phyloP scores from a whole-genome alignment of 2,329 filamentous ascomycete species.

The Dactylellina leptospora region DNA sequence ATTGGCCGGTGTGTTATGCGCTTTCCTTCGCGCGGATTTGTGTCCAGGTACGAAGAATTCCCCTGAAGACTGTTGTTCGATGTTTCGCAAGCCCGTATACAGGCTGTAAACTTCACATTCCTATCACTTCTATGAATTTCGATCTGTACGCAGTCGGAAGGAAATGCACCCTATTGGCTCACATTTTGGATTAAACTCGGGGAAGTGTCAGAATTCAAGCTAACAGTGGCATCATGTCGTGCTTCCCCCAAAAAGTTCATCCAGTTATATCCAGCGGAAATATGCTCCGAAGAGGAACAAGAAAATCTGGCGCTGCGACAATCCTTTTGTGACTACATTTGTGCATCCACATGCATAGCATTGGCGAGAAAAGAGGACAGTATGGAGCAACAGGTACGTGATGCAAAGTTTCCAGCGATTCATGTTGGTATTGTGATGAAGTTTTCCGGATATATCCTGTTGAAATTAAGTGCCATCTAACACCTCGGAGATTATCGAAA shows the following conservation, averaged over 20 bases:
- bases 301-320: slow-evolving; percentile 41
- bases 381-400: slow-evolving; percentile 60
- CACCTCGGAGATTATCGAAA: no score
- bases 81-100: no score
- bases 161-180: slow-evolving; percentile 49
- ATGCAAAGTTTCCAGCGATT: no score
- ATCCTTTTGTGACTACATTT: slow-evolving; percentile 52
- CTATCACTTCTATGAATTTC: slow-evolving; percentile 65
- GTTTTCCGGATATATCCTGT: no score
- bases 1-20: slow-evolving; percentile 67
- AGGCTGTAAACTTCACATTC: no score
- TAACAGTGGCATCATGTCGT: slow-evolving; percentile 71
- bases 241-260: slow-evolving; percentile 67
- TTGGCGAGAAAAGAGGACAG: slow-evolving; percentile 64
- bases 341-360: slow-evolving; percentile 62
- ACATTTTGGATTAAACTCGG: background rate
- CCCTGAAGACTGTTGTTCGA: no score
- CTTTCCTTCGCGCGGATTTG: slow-evolving; percentile 68
- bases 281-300: slow-evolving; percentile 39
- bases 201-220: slow-evolving; percentile 60
- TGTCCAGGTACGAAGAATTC: slow-evolving; percentile 63
- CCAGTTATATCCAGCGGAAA: slow-evolving; percentile 36
- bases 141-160: background rate
- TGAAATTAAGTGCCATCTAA: no score
- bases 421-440: no score